These are phyloP conservation scores for Larix kaempferi DNA, from an alignment of 75 land plant genomes.

Conservation along the genomic window DNA sequence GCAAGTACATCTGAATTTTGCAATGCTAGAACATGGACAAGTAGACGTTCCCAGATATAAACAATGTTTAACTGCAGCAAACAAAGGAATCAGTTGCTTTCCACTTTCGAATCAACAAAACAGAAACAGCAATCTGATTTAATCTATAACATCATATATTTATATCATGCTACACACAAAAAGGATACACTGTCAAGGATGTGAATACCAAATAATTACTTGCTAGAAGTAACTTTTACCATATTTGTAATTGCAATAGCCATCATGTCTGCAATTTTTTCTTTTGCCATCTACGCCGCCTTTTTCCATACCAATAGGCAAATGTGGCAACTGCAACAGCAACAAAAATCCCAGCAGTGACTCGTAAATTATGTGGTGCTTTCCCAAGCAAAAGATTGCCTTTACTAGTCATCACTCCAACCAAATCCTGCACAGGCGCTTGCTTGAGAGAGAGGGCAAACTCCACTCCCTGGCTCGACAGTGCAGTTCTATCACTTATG, in stretches of 20 bases:
- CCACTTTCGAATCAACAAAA: neutral
- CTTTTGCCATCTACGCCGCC: constrained; percentile 47
- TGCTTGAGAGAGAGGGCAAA: constrained; percentile 40
- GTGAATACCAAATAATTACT: neutral
- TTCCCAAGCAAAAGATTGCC: constrained; percentile 20
- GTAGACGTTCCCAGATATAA: neutral
- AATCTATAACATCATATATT: neutral
- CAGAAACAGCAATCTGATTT: neutral
- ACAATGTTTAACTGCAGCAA: neutral
- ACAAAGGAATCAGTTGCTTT: neutral
- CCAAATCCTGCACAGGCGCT: constrained; percentile 12
- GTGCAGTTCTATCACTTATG: constrained; percentile 46
- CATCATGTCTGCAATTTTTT: neutral
- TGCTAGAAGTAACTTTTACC: neutral
- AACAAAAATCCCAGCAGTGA: constrained; percentile 57
- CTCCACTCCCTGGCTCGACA: constrained; percentile 52
- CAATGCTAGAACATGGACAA: neutral
- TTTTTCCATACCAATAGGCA: constrained; percentile 74
- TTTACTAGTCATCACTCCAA: neutral
- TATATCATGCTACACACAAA: neutral
- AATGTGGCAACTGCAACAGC: constrained; percentile 60
- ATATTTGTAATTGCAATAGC: constrained; percentile 6
- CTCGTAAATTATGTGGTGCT: constrained; percentile 44
- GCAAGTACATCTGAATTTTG: neutral
- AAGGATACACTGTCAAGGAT: neutral